A percentile compares a stretch with the other conserved stretches of the same genome.
Evolutionary conservation across 2,329 filamentous ascomycete species (phyloP).

Genomic region (Alternaria tenuissima): DNA sequence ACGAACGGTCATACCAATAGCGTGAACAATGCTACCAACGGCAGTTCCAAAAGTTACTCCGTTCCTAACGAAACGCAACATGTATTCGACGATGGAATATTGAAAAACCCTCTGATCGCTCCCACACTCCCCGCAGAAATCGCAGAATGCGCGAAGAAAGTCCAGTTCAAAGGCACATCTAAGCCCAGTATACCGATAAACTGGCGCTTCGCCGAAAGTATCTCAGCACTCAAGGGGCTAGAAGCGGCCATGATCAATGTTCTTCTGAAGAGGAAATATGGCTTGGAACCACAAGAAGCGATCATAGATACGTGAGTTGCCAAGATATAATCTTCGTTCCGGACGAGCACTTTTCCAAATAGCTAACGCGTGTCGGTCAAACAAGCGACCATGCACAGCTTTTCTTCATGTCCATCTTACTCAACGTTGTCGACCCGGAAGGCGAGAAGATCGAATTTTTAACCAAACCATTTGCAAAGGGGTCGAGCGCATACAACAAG

Average conservation of each 20-base stretch:
- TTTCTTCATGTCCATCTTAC: constrained; percentile 54
- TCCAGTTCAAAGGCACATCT: constrained; percentile 56
- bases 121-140: constrained; percentile 50
- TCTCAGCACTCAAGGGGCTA: constrained; percentile 59
- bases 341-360: constrained; percentile 13
- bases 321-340: constrained; percentile 14
- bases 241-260: constrained; percentile 59
- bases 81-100: constrained; percentile 51
- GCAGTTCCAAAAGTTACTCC: constrained; percentile 30
- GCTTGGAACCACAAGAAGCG: constrained; percentile 49
- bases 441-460: constrained; percentile 32
- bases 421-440: constrained; percentile 48
- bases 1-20: constrained; percentile 8
- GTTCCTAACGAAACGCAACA: constrained; percentile 36
- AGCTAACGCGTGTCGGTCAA: not conserved
- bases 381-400: constrained; percentile 53
- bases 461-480: constrained; percentile 20
- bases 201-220: constrained; percentile 65
- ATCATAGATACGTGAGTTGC: constrained; percentile 56
- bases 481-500: constrained; percentile 21
- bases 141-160: constrained; percentile 43
- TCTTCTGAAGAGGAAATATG: constrained; percentile 59
- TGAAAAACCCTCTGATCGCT: constrained; percentile 54
- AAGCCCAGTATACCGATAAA: constrained; percentile 62
- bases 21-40: constrained; percentile 16